Conservation (phyloP, 306 rosid species). For the Cucumis hystrix region DNA sequence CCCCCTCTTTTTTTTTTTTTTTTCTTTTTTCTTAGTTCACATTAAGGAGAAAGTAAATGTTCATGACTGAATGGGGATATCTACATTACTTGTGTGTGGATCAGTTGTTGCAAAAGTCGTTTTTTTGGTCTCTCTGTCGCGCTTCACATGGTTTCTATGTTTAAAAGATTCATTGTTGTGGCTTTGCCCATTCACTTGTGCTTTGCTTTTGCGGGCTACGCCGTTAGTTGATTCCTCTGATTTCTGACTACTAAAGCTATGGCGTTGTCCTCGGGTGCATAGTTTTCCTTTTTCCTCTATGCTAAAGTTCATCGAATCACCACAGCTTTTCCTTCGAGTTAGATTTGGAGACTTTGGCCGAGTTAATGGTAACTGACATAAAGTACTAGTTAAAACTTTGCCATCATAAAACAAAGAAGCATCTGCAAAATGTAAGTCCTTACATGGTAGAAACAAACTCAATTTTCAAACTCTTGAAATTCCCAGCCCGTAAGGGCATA, state of each 20-base stretch:
- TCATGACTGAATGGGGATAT: constrained; percentile 53
- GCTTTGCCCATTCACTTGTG: constrained; percentile 19
- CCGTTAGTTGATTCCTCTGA: constrained; percentile 11
- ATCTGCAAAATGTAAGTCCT: background rate
- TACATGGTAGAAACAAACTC: background rate
- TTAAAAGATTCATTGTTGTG: constrained; percentile 18
- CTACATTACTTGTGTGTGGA: constrained; percentile 33
- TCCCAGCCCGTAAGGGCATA: background rate
- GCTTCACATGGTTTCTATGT: constrained; percentile 31
- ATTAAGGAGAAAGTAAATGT: constrained; percentile 7
- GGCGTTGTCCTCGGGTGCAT: constrained; percentile 40
- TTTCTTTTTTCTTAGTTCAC: constrained; percentile 2
- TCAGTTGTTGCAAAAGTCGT: constrained; percentile 22
- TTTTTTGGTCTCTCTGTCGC: constrained; percentile 28
- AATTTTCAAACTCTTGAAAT: background rate
- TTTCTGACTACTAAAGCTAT: constrained; percentile 35
- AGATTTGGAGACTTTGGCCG: constrained; percentile 85
- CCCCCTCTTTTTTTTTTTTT: background rate
- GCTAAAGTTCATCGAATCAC: constrained; percentile 34
- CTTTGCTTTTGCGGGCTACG: constrained; percentile 24
- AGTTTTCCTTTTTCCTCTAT: constrained; percentile 19
- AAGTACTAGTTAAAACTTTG: background rate
- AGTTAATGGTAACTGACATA: constrained; percentile 71
- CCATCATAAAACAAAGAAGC: background rate
- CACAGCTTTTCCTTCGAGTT: constrained; percentile 71